Evolutionary conservation across 176 grass and related monocot species (phyloP), one percentile per base, ranked within the genome.

Genomic region (Avena eriantha): DNA sequence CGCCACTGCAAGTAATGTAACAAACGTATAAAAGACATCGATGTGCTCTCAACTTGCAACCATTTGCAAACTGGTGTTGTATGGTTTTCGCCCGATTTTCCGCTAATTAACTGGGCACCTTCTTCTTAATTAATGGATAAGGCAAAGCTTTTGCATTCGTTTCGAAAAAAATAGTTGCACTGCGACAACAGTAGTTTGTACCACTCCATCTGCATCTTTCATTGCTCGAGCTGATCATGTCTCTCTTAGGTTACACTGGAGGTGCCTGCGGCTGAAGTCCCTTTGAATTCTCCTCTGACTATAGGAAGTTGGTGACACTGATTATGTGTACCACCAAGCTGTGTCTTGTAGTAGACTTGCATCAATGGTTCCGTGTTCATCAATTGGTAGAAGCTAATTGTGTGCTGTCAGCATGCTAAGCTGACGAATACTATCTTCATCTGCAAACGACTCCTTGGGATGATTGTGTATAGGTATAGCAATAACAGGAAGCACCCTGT

Each of bases 171-270:
- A 5, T 61, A 16, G 58, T 12, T n/a, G 23, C 51, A 39, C 26
- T 61, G 34, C 39, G 46, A 47, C 82, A 21, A 3, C 53, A 78
- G 9, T 50, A 29, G 29, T 74, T 19, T 43, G 69, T 87, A n/a
- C 23, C 17, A 29, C 17, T 79, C 0, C 29, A 29, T 39, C 17
- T 79, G 0, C 29, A 50, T 41, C 45, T 54, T 21, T 66, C 12
- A 15, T 86, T 61, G 50, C 17, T 49, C 3, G 0, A 43, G 41
- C 67, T 17, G 21, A 70, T 69, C 47, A 3, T 43, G 2, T 24
- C 3, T 88, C 1, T 88, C 1, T 84, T 77, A 91, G 86, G 90
- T 88, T 31, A 91, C 86, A 77, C 33, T 88, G 51, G 90, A 91
- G 82, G 82, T 77, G 24, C 33, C 81, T 63, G 70, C 86, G 55